These are phyloP conservation scores for Botryotinia narcissicola DNA, from an alignment of 2,329 filamentous ascomycete species.

Conservation along the genomic window DNA sequence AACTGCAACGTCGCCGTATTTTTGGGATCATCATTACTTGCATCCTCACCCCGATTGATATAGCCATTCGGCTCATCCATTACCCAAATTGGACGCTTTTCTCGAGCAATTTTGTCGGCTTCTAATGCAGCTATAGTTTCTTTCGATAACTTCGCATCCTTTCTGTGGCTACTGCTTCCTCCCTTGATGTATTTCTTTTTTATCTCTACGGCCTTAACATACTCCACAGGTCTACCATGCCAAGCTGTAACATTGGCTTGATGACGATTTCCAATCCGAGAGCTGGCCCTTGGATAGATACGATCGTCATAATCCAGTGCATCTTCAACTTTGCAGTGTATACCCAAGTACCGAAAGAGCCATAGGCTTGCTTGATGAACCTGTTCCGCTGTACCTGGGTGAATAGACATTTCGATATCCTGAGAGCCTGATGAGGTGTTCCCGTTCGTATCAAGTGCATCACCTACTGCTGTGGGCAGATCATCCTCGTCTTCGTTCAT, in stretches of 20 bases:
- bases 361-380: conserved; percentile 90
- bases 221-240: conserved; percentile 83
- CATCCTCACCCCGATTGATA: conserved; percentile 77
- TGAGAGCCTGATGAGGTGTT: conserved; percentile 58
- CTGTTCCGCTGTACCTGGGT: conserved; percentile 74
- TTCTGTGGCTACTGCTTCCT: conserved; percentile 56
- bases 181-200: conserved; percentile 72
- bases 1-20: conserved; percentile 76
- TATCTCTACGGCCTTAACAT: conserved; percentile 82
- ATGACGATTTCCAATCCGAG: conserved; percentile 84
- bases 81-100: conserved; percentile 87
- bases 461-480: conserved; percentile 52
- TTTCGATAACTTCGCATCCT: conserved; percentile 73
- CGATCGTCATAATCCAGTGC: conserved; percentile 95
- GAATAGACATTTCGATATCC: conserved; percentile 54
- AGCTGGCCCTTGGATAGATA: conserved; percentile 94
- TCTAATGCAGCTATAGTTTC: conserved; percentile 77
- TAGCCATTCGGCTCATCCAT: conserved; percentile 90
- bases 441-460: conserved; percentile 51
- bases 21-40: conserved; percentile 64
- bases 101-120: conserved; percentile 73
- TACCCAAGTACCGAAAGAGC: conserved; percentile 93
- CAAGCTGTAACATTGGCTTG: conserved; percentile 84
- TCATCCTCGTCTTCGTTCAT: conserved; percentile 68
- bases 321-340: conserved; percentile 93